Evolutionary conservation across 2,329 filamentous ascomycete genomes (phyloP), one percentile per base, ranked within the genome.

Genomic region (Whalleya microplaca): DNA sequence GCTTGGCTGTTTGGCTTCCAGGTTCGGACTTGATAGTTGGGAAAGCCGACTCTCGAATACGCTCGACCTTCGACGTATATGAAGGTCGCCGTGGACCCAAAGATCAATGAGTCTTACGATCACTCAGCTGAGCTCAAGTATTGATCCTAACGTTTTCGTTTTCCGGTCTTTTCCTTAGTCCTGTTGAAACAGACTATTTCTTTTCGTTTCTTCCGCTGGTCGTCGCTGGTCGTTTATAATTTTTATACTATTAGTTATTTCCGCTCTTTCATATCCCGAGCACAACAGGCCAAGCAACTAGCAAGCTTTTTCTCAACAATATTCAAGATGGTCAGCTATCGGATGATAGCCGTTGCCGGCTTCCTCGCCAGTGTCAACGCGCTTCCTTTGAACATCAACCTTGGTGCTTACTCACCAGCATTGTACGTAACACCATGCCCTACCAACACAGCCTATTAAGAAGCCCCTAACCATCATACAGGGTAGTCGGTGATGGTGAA

Each of bases 401-500:
- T 77, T 44, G 75, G 76, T 40, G 76, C 75, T 41, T 77, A 77
- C 65, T 77, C 76, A 2, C 75, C 76, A 9, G 75, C 76, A 61
- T 69, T 77, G 71, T 76, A 76, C 23, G 66, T 65, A 54, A 66
- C 71, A 18, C 4, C 48, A 14, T 20, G 7, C 37, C 3, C 23
- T 14, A 47, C 1, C 19, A 48, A 53, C 46, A 14, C 32, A 12
- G 23, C 43, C 21, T 23, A 41, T 3, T 20, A 20, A 3, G 32
- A 41, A 54, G n/a, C 19, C 44, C 48, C 65, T 69, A 64, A 69
- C 45, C 20, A 37, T 20, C 55, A 45, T 64, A 65, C 61, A 71
- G 68, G 66, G 71, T 73, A 57, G 71, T 73, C 56, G 69, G 69
- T 69, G 69, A 71, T 71, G 69, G 69, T 66, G 69, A 70, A 61